Base-by-base conservation (phyloP, 345 rosid genomes). In the Erysimum cheiranthoides region DNA sequence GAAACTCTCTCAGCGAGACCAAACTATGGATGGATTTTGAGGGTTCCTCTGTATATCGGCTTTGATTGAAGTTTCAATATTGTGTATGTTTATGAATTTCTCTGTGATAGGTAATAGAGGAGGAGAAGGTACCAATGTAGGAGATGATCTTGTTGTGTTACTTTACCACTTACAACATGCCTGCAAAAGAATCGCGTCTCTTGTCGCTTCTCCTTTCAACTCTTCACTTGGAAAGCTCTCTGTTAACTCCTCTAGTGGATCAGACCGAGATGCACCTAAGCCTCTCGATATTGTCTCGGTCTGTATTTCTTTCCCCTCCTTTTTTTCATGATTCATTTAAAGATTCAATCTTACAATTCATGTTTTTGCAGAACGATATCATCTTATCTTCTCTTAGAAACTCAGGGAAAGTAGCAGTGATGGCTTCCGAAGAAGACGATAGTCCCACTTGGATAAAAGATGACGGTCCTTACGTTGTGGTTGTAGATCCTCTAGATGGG, bases 341-440 rank as follows among this genome's bases (percentile, higher is more conserved):
- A 61, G 27, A 52, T 62, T 62, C 34, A 12, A 35, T 70, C 60
- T 36, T 70, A 61, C 57, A 25, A 5, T 31, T 9, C 8, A 47
- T 46, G 25, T 62, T 61, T 31, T 54, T 63, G 78, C 90, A 91
- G 98, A 89, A 91, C 67, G 93, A 91, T 54, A 89, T 91, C 58
- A 86, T 93, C 62, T 80, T 93, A 68, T 86, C 93, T 12, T 82
- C 93, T 63, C 90, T 91, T 52, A 77, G 79, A 78, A 91, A 78
- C 74, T 93, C 96, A 49, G 97, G 94, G 67, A 93, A 93, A 81
- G 97, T 86, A 63, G 87, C 96, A 18, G 93, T 88, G 70, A 86
- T 91, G 98, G 98, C 98, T 71, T 93, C 98, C 6, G 97, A 89
- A 80, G 98, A 93, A 86, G 85, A 87, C 63, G 93, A 91, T 81